Conservation (phyloP, 139 green algal genomes). For the Tetradesmus obliquus region DNA sequence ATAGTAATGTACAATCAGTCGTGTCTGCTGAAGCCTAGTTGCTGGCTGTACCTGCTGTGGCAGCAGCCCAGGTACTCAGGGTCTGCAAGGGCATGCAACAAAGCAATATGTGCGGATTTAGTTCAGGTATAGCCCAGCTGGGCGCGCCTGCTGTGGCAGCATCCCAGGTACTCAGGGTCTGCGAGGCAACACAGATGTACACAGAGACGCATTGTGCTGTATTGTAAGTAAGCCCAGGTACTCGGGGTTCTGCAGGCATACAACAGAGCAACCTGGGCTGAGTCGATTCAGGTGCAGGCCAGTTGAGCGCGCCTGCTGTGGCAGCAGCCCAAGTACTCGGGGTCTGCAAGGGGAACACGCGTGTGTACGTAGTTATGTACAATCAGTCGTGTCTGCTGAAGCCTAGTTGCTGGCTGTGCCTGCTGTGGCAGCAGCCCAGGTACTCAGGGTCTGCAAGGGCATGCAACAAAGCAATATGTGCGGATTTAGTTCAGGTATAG, state of each 20-base stretch:
- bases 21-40: neutral
- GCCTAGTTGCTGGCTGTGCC: conserved; percentile 4
- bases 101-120: too few relatives aligned
- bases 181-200: too few relatives aligned
- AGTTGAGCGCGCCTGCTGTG: too few relatives aligned
- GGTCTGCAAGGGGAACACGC: neutral
- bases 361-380: neutral
- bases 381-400: neutral
- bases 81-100: conserved; percentile 80
- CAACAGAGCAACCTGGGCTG: too few relatives aligned
- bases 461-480: too few relatives aligned
- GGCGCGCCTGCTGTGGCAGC: conserved; percentile 62
- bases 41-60: neutral
- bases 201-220: too few relatives aligned
- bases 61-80: conserved; percentile 85
- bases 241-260: too few relatives aligned
- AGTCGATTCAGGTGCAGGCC: too few relatives aligned
- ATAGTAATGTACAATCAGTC: neutral
- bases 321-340: neutral
- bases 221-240: too few relatives aligned
- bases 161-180: conserved; percentile 88
- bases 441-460: conserved; percentile 75
- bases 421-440: conserved; percentile 75
- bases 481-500: too few relatives aligned
- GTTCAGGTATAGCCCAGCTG: conserved; percentile 71